Evolutionary conservation across 2,329 filamentous ascomycete genomes (phyloP).

Genomic region (Alternaria metachromatica): DNA sequence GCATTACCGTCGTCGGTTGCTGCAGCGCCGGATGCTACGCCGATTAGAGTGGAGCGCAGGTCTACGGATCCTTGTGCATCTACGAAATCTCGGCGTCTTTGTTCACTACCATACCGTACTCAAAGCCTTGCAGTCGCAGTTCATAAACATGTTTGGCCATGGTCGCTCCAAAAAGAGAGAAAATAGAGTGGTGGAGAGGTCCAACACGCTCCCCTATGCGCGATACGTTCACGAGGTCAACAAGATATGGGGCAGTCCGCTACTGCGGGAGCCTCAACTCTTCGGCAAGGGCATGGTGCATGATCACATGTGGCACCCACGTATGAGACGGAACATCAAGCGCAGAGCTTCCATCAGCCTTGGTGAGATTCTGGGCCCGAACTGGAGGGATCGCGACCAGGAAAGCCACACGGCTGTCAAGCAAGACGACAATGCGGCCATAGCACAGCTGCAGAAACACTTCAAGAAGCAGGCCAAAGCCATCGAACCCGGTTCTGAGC

Average conservation of each 20-base stretch:
- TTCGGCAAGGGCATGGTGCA: slow-evolving; percentile 11
- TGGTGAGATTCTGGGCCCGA: slow-evolving; percentile 10
- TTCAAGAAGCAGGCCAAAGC: not conserved
- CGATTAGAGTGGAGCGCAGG: slow-evolving; percentile 39
- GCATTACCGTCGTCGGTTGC: slow-evolving; percentile 32
- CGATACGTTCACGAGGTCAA: slow-evolving; percentile 38
- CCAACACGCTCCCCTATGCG: slow-evolving; percentile 28
- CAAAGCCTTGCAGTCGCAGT: slow-evolving; percentile 34
- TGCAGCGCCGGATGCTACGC: slow-evolving; percentile 21
- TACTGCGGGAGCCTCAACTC: slow-evolving; percentile 33
- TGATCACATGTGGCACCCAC: slow-evolving; percentile 25
- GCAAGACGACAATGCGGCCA: not conserved
- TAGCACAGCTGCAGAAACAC: not conserved
- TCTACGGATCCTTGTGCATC: slow-evolving; percentile 32
- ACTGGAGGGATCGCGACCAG: not conserved
- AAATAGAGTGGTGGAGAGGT: slow-evolving; percentile 35
- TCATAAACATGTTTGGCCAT: slow-evolving; percentile 40
- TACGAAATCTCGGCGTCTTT: slow-evolving; percentile 38
- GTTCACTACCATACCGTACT: slow-evolving; percentile 35
- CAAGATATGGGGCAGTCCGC: slow-evolving; percentile 33
- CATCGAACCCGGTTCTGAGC: not conserved
- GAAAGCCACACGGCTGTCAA: not conserved
- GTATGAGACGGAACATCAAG: slow-evolving; percentile 12
- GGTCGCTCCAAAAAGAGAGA: slow-evolving; percentile 25
- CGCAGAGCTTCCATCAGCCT: slow-evolving; percentile 10